Conservation (phyloP, 352 stramenopile species). For the Phytophthora macrochlamydospora region DNA sequence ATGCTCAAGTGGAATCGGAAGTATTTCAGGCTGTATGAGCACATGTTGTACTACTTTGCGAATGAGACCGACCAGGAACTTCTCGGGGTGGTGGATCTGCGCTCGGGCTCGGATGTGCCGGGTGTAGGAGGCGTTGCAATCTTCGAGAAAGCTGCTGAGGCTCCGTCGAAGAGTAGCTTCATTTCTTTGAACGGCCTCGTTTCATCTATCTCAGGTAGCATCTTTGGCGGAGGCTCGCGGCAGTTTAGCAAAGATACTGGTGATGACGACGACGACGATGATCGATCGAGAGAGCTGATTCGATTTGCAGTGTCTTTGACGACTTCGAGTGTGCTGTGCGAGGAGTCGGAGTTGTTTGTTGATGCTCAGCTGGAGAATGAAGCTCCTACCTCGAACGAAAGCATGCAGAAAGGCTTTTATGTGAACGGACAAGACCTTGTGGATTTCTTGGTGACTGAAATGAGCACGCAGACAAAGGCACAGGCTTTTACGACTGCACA, state of each 20-base stretch:
- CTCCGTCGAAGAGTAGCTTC: constrained; percentile 58
- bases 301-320: constrained; percentile 76
- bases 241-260: constrained; percentile 49
- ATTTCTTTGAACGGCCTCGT: constrained; percentile 84
- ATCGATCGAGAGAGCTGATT: constrained; percentile 58
- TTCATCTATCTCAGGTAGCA: constrained; percentile 76
- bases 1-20: constrained; percentile 91
- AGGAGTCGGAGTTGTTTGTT: constrained; percentile 71
- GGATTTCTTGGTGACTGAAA: constrained; percentile 73
- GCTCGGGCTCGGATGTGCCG: constrained; percentile 66
- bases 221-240: constrained; percentile 69
- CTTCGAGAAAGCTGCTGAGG: constrained; percentile 77
- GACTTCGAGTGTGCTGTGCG: constrained; percentile 62
- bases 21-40: constrained; percentile 88
- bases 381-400: constrained; percentile 23
- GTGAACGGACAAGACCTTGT: constrained; percentile 78
- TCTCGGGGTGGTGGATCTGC: constrained; percentile 83
- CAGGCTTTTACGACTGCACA: constrained; percentile 76
- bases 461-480: constrained; percentile 55
- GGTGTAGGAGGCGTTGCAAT: constrained; percentile 81
- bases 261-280: constrained; percentile 58
- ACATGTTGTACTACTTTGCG: constrained; percentile 91
- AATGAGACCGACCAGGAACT: constrained; percentile 86
- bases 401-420: constrained; percentile 72
- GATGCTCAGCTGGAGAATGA: constrained; percentile 41